These are phyloP conservation scores for Botrytis galanthina DNA, from an alignment of 2,329 filamentous ascomycete genomes.

Conservation along the genomic window DNA sequence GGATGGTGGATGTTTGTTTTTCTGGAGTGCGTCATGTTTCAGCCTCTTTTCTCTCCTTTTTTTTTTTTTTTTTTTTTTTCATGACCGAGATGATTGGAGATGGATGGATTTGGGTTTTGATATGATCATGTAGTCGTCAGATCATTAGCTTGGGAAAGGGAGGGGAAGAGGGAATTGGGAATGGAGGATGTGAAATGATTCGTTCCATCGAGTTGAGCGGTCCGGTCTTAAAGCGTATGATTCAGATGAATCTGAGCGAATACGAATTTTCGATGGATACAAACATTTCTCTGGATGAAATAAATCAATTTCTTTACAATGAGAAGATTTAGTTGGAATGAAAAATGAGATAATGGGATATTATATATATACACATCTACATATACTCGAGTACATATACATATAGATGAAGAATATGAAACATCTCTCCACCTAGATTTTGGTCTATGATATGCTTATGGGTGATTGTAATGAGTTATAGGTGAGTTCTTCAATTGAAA, in stretches of 20 bases:
- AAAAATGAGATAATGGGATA: neutral
- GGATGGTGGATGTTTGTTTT: neutral
- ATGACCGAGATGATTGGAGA: slow-evolving; percentile 8
- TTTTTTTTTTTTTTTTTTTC: neutral
- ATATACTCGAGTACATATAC: neutral
- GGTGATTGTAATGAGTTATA: too few relatives aligned
- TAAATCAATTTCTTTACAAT: neutral
- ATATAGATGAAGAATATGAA: neutral
- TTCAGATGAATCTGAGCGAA: neutral
- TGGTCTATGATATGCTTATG: neutral
- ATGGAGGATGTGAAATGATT: neutral
- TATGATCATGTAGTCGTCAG: neutral
- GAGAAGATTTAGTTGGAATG: neutral
- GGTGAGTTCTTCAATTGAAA: too few relatives aligned
- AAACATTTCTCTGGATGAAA: neutral
- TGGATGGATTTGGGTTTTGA: neutral
- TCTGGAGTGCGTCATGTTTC: neutral
- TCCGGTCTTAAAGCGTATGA: neutral
- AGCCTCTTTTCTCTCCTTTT: neutral
- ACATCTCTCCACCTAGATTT: neutral
- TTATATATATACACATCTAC: neutral
- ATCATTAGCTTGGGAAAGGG: neutral
- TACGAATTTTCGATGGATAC: neutral
- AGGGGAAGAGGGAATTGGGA: neutral
- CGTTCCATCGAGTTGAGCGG: neutral